A percentile compares a stretch with the other conserved stretches of the same genome.
These are phyloP conservation scores for Bremia lactucae DNA, from an alignment of 352 stramenopile genomes.

Conservation along the genomic window DNA sequence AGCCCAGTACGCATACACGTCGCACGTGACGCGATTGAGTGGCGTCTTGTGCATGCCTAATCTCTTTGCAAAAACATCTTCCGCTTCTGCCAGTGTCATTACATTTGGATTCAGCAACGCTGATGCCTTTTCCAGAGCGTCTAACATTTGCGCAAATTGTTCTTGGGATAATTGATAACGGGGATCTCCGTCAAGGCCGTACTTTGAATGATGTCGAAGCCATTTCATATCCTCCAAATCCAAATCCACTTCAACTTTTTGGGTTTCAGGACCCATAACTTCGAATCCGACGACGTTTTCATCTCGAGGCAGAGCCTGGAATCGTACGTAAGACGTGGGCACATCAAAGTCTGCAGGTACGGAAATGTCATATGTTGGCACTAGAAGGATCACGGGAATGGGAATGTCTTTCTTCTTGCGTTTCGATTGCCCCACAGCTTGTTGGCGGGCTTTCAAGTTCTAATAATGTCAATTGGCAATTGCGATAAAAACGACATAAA, in stretches of 20 bases:
- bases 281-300: conserved; percentile 14
- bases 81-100: conserved; percentile 57
- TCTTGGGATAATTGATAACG: conserved; percentile 64
- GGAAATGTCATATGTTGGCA: conserved; percentile 54
- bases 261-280: conserved; percentile 16
- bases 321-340: conserved; percentile 74
- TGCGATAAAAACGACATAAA: conserved; percentile 2
- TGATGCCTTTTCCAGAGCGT: conserved; percentile 78
- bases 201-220: conserved; percentile 73
- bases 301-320: conserved; percentile 48
- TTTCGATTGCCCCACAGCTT: conserved; percentile 22
- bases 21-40: conserved; percentile 57
- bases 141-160: conserved; percentile 72
- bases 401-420: conserved; percentile 84
- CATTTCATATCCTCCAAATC: conserved; percentile 83
- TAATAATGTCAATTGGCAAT: no score
- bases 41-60: conserved; percentile 56
- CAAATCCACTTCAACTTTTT: conserved; percentile 65
- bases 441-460: conserved; percentile 53
- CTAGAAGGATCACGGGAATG: conserved; percentile 67
- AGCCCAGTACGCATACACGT: conserved; percentile 95
- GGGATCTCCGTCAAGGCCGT: conserved; percentile 69
- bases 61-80: conserved; percentile 63
- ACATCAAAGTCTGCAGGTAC: conserved; percentile 60
- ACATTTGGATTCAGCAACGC: conserved; percentile 71